These are phyloP conservation scores for Colletotrichum sp. DNA, from an alignment of 2,329 filamentous ascomycete genomes.

Conservation along the genomic window DNA sequence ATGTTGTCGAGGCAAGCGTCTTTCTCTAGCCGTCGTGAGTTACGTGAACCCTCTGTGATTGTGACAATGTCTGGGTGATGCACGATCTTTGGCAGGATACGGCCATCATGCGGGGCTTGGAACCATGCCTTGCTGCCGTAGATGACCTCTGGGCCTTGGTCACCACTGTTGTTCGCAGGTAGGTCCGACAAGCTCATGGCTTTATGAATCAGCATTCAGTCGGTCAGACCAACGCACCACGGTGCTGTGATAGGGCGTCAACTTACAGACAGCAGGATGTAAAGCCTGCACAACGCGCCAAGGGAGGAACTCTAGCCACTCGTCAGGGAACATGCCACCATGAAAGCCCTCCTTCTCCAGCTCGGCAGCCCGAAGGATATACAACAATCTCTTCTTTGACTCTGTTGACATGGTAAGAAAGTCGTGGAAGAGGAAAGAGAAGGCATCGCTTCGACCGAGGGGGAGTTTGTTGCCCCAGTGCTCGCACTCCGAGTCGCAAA, in stretches of 20 bases:
- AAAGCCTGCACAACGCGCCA: background rate
- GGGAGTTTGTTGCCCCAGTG: background rate
- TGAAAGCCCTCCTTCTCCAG: background rate
- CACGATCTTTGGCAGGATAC: background rate
- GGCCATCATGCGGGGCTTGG: background rate
- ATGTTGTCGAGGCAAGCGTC: background rate
- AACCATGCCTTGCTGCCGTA: background rate
- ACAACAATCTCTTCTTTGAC: background rate
- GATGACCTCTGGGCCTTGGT: background rate
- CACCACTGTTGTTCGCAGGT: background rate
- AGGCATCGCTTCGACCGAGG: background rate
- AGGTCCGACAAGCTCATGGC: background rate
- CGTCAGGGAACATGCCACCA: background rate
- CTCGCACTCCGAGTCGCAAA: background rate
- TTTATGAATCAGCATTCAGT: fast-evolving
- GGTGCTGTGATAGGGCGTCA: background rate
- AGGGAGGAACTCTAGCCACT: background rate
- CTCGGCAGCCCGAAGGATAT: background rate
- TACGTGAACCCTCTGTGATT: too few relatives aligned
- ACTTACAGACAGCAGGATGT: background rate
- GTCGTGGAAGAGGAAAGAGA: background rate
- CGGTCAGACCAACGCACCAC: background rate
- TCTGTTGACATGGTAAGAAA: background rate
- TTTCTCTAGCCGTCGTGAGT: too few relatives aligned
- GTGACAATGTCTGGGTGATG: background rate